Evolutionary conservation across 805 yeast species (phyloP).

Genomic region (Ogataea pini): DNA sequence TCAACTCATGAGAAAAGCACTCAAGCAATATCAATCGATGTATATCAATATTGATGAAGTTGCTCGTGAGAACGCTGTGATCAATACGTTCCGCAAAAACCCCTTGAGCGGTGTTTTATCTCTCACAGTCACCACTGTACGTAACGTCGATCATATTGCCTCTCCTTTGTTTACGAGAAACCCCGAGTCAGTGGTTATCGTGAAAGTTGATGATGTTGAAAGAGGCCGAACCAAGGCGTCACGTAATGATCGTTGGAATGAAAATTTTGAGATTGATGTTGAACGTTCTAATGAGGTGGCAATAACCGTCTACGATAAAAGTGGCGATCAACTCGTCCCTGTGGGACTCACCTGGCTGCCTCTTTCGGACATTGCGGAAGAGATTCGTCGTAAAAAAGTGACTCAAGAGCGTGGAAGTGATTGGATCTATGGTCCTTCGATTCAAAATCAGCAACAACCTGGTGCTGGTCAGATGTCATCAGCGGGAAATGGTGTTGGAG

Average conservation of each 20-base stretch:
- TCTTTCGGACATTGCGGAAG: conserved; percentile 90
- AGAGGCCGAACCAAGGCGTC: conserved; percentile 74
- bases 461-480: conserved; percentile 2
- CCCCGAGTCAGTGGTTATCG: conserved; percentile 74
- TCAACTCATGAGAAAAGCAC: conserved; percentile 75
- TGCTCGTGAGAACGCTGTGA: conserved; percentile 62
- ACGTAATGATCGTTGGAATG: conserved; percentile 80
- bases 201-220: conserved; percentile 88
- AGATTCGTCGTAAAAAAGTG: conserved; percentile 85
- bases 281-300: conserved; percentile 94
- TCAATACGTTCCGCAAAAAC: conserved; percentile 73
- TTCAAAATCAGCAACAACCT: conserved; percentile 30
- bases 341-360: conserved; percentile 93
- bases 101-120: conserved; percentile 81
- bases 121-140: conserved; percentile 70
- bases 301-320: conserved; percentile 80
- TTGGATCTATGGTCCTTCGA: conserved; percentile 82
- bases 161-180: conserved; percentile 75
- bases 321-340: conserved; percentile 68
- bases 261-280: conserved; percentile 75
- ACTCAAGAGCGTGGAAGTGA: conserved; percentile 70
- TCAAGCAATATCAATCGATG: conserved; percentile 88
- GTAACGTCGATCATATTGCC: conserved; percentile 92
- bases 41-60: conserved; percentile 72
- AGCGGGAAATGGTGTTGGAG: not conserved